A percentile compares a stretch with the other conserved stretches of the same genome.
phyloP scores from a whole-genome alignment of 2,329 filamentous ascomycete species.

The Colletotrichum somersetense region DNA sequence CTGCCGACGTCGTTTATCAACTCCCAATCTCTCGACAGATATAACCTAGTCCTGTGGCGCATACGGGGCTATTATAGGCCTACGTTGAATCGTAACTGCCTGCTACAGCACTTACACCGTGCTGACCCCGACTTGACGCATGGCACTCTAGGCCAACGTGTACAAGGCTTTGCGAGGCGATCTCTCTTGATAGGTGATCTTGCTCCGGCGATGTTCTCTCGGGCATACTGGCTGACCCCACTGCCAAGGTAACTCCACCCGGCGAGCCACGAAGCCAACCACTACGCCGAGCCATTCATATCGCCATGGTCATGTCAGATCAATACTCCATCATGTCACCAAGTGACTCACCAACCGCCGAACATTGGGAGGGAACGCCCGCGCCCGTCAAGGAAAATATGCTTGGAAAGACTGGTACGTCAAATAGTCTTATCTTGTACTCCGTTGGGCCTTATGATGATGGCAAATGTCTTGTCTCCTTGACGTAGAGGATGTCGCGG shows the following conservation, averaged over 20 bases:
- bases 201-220: background rate
- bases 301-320: background rate
- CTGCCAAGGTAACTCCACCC: background rate
- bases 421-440: background rate
- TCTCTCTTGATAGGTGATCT: background rate
- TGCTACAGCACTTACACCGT: slow-evolving; percentile 1
- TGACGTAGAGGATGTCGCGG: background rate
- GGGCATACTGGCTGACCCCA: background rate
- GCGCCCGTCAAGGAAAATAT: slow-evolving; percentile 26
- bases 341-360: slow-evolving; percentile 22
- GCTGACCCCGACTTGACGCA: background rate
- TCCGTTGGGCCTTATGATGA: background rate
- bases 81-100: background rate
- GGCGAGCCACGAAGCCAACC: background rate
- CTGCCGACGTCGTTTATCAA: background rate
- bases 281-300: background rate
- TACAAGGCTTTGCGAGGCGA: background rate
- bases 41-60: background rate
- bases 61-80: background rate
- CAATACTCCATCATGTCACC: slow-evolving; percentile 29
- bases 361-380: slow-evolving; percentile 36
- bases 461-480: background rate
- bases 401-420: slow-evolving; percentile 37
- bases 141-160: background rate
- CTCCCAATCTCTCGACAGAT: background rate